Evolutionary conservation across 225 moss, liverwort and hornwort species (phyloP).

Genomic region (Thuidium tamariscinum): DNA sequence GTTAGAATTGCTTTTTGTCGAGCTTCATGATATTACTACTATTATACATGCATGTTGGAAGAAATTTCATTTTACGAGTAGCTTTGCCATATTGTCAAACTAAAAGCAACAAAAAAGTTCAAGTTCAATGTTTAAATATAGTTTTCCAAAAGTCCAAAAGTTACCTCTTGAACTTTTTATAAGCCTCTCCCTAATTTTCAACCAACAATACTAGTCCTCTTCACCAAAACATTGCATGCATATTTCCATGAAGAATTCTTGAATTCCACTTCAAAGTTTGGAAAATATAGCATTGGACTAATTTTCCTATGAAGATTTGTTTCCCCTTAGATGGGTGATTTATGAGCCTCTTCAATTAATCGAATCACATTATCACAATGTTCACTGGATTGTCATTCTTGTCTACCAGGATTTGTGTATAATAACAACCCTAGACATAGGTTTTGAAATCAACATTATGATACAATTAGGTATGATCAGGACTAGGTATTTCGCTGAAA

Average conservation of each 20-base stretch:
- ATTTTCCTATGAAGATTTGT: too few species aligned
- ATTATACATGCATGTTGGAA: too few species aligned
- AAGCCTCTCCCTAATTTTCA: accelerated
- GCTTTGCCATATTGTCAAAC: not conserved
- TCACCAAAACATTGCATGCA: not conserved
- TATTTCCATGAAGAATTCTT: not conserved
- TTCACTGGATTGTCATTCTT: not conserved
- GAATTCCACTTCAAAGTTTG: not conserved
- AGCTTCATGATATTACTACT: not conserved
- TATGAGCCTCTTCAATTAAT: not conserved
- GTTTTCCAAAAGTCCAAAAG: not conserved
- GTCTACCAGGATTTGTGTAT: not conserved
- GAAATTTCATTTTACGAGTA: not conserved
- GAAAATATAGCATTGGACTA: too few species aligned
- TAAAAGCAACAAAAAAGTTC: not conserved
- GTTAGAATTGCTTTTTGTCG: accelerated
- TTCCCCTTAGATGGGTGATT: too few species aligned
- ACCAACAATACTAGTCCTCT: accelerated
- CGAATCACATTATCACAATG: not conserved
- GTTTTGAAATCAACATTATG: not conserved
- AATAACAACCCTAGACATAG: not conserved
- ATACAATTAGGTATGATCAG: not conserved
- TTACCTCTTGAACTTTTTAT: accelerated
- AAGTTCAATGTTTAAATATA: not conserved
- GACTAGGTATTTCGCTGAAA: not conserved